Evolutionary conservation across 768 basidiomycete genomes (phyloP).

Genomic region (Pulveroboletus frians): DNA sequence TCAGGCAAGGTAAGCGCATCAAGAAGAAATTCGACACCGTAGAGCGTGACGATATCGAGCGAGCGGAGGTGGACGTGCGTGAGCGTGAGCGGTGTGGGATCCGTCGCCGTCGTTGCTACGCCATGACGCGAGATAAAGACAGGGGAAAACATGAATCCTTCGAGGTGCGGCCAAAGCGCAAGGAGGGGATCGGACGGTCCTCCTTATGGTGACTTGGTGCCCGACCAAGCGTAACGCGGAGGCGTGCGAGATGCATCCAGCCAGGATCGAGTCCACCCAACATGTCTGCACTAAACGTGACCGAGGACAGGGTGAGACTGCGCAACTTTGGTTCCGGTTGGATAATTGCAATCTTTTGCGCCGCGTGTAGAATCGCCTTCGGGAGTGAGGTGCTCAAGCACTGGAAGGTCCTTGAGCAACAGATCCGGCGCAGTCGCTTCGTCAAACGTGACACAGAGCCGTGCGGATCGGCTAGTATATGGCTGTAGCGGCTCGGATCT

Average conservation of each 20-base stretch:
- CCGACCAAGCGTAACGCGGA: conserved; percentile 5
- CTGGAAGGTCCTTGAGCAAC: conserved; percentile 16
- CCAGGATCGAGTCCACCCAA: conserved; percentile 10
- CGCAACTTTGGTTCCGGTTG: conserved; percentile 4
- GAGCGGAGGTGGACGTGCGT: conserved; percentile 10
- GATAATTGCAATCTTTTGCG: conserved; percentile 6
- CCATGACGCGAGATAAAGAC: conserved; percentile 1
- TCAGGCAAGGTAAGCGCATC: conserved; percentile 13
- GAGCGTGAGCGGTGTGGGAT: neutral
- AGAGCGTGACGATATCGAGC: conserved; percentile 8
- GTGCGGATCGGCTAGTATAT: conserved; percentile 10
- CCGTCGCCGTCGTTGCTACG: neutral
- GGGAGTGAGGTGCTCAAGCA: conserved; percentile 16
- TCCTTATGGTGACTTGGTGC: neutral
- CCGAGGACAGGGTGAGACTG: conserved; percentile 11
- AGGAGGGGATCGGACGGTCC: conserved; percentile 5
- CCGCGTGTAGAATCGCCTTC: conserved; percentile 4
- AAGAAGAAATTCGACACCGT: conserved; percentile 4
- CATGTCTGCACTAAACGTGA: neutral
- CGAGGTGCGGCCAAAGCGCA: conserved; percentile 16
- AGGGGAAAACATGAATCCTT: conserved; percentile 7
- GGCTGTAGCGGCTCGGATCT: conserved; percentile 19
- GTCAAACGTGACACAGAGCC: conserved; percentile 11
- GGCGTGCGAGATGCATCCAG: conserved; percentile 13
- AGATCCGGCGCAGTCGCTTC: conserved; percentile 7